Evolutionary conservation across 2,329 filamentous ascomycete species (phyloP).

Genomic region (Claviceps sp.): DNA sequence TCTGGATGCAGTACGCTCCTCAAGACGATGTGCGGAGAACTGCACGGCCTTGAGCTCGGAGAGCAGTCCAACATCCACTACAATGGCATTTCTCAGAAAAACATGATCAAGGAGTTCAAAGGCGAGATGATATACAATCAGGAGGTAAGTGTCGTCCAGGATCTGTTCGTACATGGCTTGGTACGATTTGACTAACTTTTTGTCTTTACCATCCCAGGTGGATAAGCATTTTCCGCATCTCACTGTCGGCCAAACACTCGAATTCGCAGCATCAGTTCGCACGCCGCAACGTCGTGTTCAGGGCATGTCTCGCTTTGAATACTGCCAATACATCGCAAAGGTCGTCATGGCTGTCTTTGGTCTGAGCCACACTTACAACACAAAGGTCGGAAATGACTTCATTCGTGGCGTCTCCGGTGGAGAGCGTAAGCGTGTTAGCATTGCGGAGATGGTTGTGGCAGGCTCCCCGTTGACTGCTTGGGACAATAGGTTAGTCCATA

Average conservation of each 20-base stretch:
- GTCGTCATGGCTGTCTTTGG: constrained; percentile 61
- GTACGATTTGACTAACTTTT: no score
- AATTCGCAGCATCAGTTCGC: constrained; percentile 56
- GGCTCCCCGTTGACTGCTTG: constrained; percentile 43
- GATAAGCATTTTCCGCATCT: constrained; percentile 69
- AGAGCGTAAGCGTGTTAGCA: constrained; percentile 67
- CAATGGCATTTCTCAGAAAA: constrained; percentile 40
- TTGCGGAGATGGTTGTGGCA: constrained; percentile 63
- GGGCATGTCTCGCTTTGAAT: constrained; percentile 47
- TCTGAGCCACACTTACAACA: constrained; percentile 57
- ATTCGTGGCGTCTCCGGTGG: constrained; percentile 59
- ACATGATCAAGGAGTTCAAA: constrained; percentile 46
- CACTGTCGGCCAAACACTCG: constrained; percentile 59
- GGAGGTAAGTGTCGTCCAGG: constrained; percentile 30
- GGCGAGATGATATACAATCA: constrained; percentile 63
- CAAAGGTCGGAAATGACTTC: constrained; percentile 62
- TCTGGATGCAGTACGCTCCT: constrained; percentile 52
- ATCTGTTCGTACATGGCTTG: no score
- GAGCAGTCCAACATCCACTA: constrained; percentile 43
- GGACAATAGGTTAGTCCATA: constrained; percentile 45
- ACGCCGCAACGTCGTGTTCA: constrained; percentile 52
- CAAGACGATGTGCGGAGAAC: constrained; percentile 47
- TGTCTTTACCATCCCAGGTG: constrained; percentile 21
- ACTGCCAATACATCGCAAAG: constrained; percentile 46
- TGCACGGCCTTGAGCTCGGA: constrained; percentile 42